Conservation (phyloP, 2,329 filamentous ascomycete genomes). For the Colletotrichum gigasporum region DNA sequence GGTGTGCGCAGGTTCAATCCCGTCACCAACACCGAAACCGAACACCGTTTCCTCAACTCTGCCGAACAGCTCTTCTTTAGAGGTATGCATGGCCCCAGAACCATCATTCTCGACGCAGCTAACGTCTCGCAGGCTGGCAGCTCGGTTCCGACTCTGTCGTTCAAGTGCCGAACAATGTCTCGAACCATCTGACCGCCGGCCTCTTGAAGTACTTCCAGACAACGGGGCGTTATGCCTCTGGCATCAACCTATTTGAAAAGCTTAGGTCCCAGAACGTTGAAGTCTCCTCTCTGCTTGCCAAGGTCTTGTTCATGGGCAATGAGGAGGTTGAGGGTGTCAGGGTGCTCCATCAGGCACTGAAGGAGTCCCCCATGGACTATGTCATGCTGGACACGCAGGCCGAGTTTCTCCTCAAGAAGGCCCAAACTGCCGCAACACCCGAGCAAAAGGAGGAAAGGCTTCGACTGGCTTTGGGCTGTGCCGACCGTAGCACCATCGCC, state of each 20-base stretch:
- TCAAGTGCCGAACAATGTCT: slow-evolving; percentile 95
- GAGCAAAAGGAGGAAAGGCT: slow-evolving; percentile 73
- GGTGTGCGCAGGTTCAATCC: slow-evolving; percentile 98
- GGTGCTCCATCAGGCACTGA: slow-evolving; percentile 85
- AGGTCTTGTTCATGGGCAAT: slow-evolving; percentile 91
- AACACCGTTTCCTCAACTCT: slow-evolving; percentile 94
- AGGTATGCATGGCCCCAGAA: slow-evolving; percentile 59
- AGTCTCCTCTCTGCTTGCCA: slow-evolving; percentile 90
- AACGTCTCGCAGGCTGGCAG: slow-evolving; percentile 76
- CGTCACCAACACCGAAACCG: slow-evolving; percentile 96
- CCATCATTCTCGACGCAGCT: slow-evolving; percentile 22
- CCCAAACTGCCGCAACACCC: slow-evolving; percentile 61
- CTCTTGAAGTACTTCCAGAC: slow-evolving; percentile 95
- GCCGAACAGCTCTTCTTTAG: slow-evolving; percentile 96
- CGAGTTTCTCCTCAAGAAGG: slow-evolving; percentile 89
- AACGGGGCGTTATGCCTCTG: slow-evolving; percentile 91
- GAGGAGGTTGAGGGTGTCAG: slow-evolving; percentile 97
- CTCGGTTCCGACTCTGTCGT: slow-evolving; percentile 96
- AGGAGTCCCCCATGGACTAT: slow-evolving; percentile 97
- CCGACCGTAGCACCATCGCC: slow-evolving; percentile 92
- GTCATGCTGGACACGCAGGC: slow-evolving; percentile 95
- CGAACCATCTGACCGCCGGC: slow-evolving; percentile 94
- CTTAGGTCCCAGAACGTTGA: slow-evolving; percentile 90
- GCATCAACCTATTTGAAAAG: slow-evolving; percentile 98
- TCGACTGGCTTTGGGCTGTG: slow-evolving; percentile 89